phyloP scores from a whole-genome alignment of 2,329 filamentous ascomycete species.

The Biscogniauxia mediterranea region DNA sequence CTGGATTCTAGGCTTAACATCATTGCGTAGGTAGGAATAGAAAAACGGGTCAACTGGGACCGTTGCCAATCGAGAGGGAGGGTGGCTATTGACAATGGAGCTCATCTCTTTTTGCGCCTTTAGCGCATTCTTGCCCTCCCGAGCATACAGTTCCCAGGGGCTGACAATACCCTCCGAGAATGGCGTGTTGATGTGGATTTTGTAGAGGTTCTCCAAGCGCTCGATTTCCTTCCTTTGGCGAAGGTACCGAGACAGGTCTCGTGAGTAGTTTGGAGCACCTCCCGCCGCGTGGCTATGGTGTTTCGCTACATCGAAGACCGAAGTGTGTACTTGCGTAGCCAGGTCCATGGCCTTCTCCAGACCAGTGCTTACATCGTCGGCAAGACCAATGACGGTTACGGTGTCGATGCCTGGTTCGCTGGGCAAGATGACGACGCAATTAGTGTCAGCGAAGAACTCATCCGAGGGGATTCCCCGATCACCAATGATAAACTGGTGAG shows the following conservation, averaged over 20 bases:
- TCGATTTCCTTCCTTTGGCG: constrained; percentile 78
- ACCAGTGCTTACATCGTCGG: constrained; percentile 69
- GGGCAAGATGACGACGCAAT: constrained; percentile 83
- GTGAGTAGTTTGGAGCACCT: constrained; percentile 75
- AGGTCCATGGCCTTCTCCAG: constrained; percentile 84
- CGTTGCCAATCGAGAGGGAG: constrained; percentile 67
- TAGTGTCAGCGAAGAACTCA: constrained; percentile 86
- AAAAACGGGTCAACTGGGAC: constrained; percentile 76
- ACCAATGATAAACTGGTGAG: constrained; percentile 94
- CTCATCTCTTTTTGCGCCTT: constrained; percentile 74
- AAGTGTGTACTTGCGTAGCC: constrained; percentile 81
- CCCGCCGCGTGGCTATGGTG: constrained; percentile 73
- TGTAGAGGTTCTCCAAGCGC: constrained; percentile 75
- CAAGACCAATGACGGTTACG: constrained; percentile 80
- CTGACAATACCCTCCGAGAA: constrained; percentile 66
- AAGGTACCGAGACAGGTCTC: constrained; percentile 84
- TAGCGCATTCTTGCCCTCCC: constrained; percentile 79
- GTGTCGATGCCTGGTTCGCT: constrained; percentile 75
- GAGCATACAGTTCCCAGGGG: constrained; percentile 85
- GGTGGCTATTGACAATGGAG: constrained; percentile 70
- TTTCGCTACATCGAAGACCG: constrained; percentile 76
- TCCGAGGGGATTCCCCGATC: constrained; percentile 76
- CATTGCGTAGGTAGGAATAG: constrained; percentile 67
- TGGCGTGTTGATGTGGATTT: constrained; percentile 84
- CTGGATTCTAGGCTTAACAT: constrained; percentile 62